phyloP scores from a whole-genome alignment of 306 rosid genomes.

The Neltuma alba region DNA sequence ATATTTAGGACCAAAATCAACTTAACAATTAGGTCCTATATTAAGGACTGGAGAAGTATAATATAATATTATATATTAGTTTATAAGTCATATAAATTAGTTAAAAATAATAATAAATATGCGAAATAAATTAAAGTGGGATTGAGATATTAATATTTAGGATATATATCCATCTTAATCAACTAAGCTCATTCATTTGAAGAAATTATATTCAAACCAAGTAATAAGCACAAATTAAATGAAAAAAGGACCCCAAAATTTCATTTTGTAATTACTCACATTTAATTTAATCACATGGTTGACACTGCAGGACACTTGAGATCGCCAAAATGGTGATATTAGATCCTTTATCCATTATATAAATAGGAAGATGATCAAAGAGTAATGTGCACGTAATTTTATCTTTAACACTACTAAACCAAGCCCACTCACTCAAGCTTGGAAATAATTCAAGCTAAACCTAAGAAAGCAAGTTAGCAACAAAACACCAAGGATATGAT shows the following conservation, averaged over 20 bases:
- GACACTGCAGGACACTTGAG: background rate
- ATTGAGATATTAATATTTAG: no score
- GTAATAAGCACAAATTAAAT: background rate
- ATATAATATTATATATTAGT: no score
- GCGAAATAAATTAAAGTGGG: no score
- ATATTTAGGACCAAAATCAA: no score
- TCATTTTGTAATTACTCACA: background rate
- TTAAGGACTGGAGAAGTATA: no score
- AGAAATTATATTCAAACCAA: background rate
- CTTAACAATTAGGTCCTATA: no score
- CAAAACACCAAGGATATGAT: background rate
- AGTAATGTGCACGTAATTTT: background rate
- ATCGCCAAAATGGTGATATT: background rate
- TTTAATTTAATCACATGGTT: background rate
- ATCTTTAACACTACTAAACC: conserved; percentile 17
- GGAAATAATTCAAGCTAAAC: background rate
- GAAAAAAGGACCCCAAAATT: background rate
- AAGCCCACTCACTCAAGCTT: background rate
- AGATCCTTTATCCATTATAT: background rate
- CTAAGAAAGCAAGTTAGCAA: background rate
- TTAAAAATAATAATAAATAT: no score
- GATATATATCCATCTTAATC: no score
- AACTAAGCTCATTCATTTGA: background rate
- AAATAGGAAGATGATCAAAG: background rate
- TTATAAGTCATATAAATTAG: no score